These are phyloP conservation scores for Rhododendron henanense DNA, from an alignment of 148 eudicot species.

Conservation along the genomic window DNA sequence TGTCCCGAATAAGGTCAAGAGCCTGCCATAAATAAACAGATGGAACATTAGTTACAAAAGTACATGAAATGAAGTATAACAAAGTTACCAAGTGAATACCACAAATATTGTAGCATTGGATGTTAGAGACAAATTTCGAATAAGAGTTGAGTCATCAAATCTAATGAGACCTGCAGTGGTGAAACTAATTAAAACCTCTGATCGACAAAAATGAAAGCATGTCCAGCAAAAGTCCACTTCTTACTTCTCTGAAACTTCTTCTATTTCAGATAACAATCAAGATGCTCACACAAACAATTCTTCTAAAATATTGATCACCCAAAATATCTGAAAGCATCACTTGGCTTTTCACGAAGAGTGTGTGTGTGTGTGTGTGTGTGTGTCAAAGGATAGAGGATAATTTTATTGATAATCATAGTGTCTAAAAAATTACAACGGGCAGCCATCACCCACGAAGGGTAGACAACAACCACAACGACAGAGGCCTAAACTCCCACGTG, in stretches of 20 bases:
- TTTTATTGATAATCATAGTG: no score
- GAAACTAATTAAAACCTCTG: background rate
- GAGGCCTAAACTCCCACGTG: no score
- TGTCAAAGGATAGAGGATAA: no score
- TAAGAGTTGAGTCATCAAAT: slow-evolving; percentile 2
- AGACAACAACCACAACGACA: no score
- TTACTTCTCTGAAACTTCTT: background rate
- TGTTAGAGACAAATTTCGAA: background rate
- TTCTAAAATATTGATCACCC: background rate
- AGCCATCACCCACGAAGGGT: no score
- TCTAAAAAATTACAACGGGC: no score
- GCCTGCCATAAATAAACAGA: slow-evolving; percentile 49
- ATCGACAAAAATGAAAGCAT: background rate
- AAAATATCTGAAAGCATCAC: background rate
- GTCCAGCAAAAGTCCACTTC: background rate
- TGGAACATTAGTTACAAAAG: background rate
- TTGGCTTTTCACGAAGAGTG: background rate
- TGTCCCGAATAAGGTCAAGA: slow-evolving; percentile 87
- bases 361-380: no score
- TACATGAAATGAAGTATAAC: background rate
- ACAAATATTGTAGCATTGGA: background rate
- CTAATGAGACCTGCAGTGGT: background rate
- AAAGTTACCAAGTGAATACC: background rate
- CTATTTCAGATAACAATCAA: background rate
- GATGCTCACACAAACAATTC: background rate